Conservation (phyloP, 2,329 filamentous ascomycete genomes). For the Penicillium freii region DNA sequence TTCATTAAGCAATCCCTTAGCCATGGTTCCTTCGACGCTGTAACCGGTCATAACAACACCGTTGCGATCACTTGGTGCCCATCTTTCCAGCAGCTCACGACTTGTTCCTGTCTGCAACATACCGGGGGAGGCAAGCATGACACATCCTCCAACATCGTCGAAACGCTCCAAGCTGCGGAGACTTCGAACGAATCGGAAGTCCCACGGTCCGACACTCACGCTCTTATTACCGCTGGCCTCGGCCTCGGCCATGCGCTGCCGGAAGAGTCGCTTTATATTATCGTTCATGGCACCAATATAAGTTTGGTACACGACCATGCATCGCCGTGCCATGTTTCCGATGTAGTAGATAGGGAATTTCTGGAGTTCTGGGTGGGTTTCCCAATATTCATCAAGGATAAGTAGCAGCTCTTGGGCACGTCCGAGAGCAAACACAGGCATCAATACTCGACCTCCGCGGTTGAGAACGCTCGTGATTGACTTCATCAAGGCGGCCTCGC, state of each 20-base stretch:
- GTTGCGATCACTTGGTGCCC: conserved; percentile 94
- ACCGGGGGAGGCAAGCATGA: conserved; percentile 96
- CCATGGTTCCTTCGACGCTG: conserved; percentile 98
- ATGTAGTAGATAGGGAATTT: conserved; percentile 97
- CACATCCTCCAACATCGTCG: conserved; percentile 90
- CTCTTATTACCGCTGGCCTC: conserved; percentile 80
- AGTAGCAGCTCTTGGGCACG: conserved; percentile 90
- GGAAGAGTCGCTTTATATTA: conserved; percentile 94
- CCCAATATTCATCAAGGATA: conserved; percentile 97
- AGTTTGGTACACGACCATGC: conserved; percentile 98
- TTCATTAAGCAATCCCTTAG: conserved; percentile 90
- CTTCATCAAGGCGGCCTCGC: conserved; percentile 93
- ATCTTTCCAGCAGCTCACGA: conserved; percentile 85
- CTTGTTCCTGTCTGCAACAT: conserved; percentile 98
- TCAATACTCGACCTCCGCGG: conserved; percentile 83
- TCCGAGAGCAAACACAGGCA: conserved; percentile 93
- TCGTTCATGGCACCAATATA: conserved; percentile 99
- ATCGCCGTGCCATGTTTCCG: conserved; percentile 88
- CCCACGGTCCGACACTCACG: conserved; percentile 71
- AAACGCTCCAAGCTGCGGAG: conserved; percentile 92
- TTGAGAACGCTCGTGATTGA: conserved; percentile 88
- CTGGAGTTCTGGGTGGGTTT: conserved; percentile 80
- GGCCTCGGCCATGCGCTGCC: conserved; percentile 86
- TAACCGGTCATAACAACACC: conserved; percentile 99
- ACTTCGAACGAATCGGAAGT: conserved; percentile 90